Evolutionary conservation across 2,329 filamentous ascomycete genomes (phyloP), one percentile per base, ranked within the genome.

Genomic region (Sclerotiophoma versabilis): DNA sequence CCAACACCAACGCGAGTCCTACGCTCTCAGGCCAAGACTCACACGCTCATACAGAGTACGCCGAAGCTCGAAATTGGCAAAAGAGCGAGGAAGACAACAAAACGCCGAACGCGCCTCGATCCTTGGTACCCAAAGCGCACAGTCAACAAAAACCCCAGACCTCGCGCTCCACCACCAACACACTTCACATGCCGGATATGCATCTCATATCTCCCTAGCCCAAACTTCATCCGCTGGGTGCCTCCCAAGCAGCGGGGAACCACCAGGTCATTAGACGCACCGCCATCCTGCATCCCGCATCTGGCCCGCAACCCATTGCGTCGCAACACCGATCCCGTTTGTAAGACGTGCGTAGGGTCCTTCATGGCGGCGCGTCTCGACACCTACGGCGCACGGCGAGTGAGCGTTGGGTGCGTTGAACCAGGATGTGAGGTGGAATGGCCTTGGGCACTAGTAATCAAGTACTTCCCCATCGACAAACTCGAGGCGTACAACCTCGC

Each of bases 131-230:
- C 64, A 23, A 67, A 60, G 39, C 60, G 63, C 48, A 70, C 64
- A 19, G 48, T 42, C 19, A 60, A 56, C 14, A 41, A 57, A 5
- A 54, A 51, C 29, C 57, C 58, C 3, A 53, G 33, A 15, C 37
- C 50, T 23, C 57, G 58, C 23, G 25, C 52, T 23, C 53, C 58
- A 23, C 58, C 59, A 11, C 48, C 55, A 4, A 58, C 59, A 22
- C 62, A 67, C 42, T 65, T 54, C 48, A 67, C 61, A n/a, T 69
- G 65, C 47, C 62, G 64, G 0, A 68, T 68, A 10, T 70, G 65
- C 33, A 58, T 64, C 20, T 60, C 62, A 11, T 58, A 63, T 20
- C 56, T 60, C 10, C 32, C 63, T 3, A 45, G 26, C 2, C 49
- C 51, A 1, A 20, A 59, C 5, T 72, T 70, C 33, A 49, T 67